Base-by-base conservation (phyloP, 345 rosid genomes). In the Moringa oleifera region DNA sequence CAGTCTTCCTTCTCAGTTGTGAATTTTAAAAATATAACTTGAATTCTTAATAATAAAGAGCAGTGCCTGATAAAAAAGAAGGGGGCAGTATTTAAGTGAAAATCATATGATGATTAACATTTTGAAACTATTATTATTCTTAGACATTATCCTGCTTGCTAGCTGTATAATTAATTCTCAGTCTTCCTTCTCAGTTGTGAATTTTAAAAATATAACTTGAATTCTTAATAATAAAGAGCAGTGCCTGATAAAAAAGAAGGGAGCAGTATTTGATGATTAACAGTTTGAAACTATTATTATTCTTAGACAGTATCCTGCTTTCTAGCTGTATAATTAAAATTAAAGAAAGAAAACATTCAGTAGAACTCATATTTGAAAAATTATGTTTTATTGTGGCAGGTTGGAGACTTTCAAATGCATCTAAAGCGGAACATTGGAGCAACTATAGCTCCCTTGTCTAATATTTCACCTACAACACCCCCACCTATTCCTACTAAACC, bases 371-470 rank as follows among this genome's bases (percentile, higher is more conserved):
- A 2, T 19, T 51, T 51, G 11, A 51, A 51, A 20, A 54, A 54
- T 53, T 25, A 51, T 55, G 59, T 53, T 37, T 19, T 57, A 65
- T 75, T 67, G 11, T 71, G 54, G 55, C 68, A 93, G 99, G 78
- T 93, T 67, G 99, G 95, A 59, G 94, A 85, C 65, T 86, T 90
- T 45, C 90, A 93, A 81, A 93, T 93, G 97, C 90, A 86, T 77
- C 69, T 93, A 65, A 88, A 83, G 73, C 76, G 96, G 66, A 82
- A 82, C 63, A 62, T 83, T 71, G 98, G 87, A 68, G 75, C 79
- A 61, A 64, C 74, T 37, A 72, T 77, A 58, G 57, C 68, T 46
- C 80, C 94, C 11, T 51, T 74, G 71, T 59, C 83, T 50, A 78
- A 79, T 65, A 79, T 79, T 21, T 85, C 94, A 25, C 96, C 96